Conservation (phyloP, 108 stramenopile genomes). For the Cylindrotheca fusiformis region DNA sequence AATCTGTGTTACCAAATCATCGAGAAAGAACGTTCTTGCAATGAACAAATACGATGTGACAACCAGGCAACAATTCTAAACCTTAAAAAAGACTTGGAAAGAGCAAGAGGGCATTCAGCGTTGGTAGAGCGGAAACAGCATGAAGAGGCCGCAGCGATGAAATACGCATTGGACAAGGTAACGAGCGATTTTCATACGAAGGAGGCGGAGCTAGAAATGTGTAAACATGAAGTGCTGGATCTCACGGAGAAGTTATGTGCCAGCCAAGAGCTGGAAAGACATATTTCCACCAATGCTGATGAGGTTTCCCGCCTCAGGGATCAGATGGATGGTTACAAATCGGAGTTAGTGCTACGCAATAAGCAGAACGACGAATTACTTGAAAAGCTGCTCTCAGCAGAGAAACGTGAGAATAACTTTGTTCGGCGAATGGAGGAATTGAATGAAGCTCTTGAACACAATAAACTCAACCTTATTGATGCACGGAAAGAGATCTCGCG, state of each 20-base stretch:
- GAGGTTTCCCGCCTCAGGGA: neutral
- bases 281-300: neutral
- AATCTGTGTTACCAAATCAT: neutral
- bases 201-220: neutral
- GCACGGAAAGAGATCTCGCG: no score
- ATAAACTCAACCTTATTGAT: no score
- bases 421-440: no score
- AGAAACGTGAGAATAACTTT: no score
- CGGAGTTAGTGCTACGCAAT: neutral
- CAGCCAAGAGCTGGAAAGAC: no score
- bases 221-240: neutral
- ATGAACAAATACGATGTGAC: neutral
- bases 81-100: conserved; percentile 1
- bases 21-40: neutral
- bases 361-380: conserved; percentile 1
- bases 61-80: conserved; percentile 2
- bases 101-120: neutral
- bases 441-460: no score
- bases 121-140: neutral
- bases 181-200: neutral
- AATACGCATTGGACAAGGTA: neutral
- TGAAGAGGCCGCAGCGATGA: no score
- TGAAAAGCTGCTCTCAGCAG: no score
- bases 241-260: neutral
- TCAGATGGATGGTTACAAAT: neutral